These are phyloP conservation scores for Nakazawaea sp. DNA, from an alignment of 805 yeast genomes.

Conservation along the genomic window DNA sequence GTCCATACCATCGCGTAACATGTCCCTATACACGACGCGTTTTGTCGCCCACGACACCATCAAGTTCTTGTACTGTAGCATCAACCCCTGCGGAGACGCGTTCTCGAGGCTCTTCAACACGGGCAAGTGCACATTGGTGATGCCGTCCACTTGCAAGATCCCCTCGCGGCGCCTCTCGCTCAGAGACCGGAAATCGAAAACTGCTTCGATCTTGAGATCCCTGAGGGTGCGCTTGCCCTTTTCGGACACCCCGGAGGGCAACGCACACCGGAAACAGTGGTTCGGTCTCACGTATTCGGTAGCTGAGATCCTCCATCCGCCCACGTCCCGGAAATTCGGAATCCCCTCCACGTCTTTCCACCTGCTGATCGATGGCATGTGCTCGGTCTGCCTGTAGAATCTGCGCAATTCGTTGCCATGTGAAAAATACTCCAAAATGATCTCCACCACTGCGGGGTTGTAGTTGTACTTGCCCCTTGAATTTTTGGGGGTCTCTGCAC, in stretches of 20 bases:
- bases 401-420: constrained; percentile 43
- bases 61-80: constrained; percentile 45
- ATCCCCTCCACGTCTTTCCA: constrained; percentile 65
- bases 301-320: constrained; percentile 55
- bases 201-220: constrained; percentile 39
- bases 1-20: constrained; percentile 41
- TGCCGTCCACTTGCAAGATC: constrained; percentile 35
- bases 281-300: constrained; percentile 43
- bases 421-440: constrained; percentile 37
- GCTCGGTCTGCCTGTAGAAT: constrained; percentile 32
- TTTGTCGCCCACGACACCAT: constrained; percentile 58
- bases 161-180: constrained; percentile 47
- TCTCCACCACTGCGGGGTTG: constrained; percentile 43
- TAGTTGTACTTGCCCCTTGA: constrained; percentile 48
- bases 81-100: constrained; percentile 60
- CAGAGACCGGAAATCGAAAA: constrained; percentile 64
- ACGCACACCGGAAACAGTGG: constrained; percentile 57
- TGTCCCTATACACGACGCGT: constrained; percentile 53
- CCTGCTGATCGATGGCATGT: constrained; percentile 37
- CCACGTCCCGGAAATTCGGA: constrained; percentile 70
- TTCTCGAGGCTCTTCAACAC: constrained; percentile 42
- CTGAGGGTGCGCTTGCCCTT: constrained; percentile 36
- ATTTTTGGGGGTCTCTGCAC: constrained; percentile 36
- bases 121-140: constrained; percentile 47
- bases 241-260: constrained; percentile 43